phyloP scores from a whole-genome alignment of 75 land plant genomes.

The Picea glauca region DNA sequence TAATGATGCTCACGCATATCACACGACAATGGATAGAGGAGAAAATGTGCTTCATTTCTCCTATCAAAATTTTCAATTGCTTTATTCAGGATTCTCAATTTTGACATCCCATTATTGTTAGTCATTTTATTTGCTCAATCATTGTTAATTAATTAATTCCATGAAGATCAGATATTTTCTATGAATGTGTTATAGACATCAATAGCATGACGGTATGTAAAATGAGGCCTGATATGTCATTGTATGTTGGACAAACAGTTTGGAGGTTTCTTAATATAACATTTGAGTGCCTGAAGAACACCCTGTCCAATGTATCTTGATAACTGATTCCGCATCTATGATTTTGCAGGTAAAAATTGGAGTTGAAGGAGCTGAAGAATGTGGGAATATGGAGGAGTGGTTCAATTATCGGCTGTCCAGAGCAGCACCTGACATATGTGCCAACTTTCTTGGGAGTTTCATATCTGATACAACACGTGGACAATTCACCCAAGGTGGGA shows the following conservation, averaged over 20 bases:
- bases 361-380: conserved; percentile 88
- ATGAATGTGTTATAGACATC: not conserved
- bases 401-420: conserved; percentile 95
- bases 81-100: too few relatives aligned
- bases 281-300: not conserved
- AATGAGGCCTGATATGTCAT: too few relatives aligned
- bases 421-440: conserved; percentile 97
- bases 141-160: not conserved
- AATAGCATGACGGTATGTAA: not conserved
- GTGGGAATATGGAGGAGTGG: conserved; percentile 98
- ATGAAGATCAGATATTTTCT: not conserved
- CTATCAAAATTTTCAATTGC: too few relatives aligned
- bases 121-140: not conserved
- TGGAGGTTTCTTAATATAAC: too few relatives aligned
- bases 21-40: too few relatives aligned
- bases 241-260: too few relatives aligned
- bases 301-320: not conserved
- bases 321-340: not conserved
- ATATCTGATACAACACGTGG: conserved; percentile 76
- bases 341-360: conserved; percentile 81
- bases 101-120: too few relatives aligned
- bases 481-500: conserved; percentile 84
- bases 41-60: too few relatives aligned
- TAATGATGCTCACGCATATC: too few relatives aligned
- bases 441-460: conserved; percentile 91